Evolutionary conservation across 1,139 yeast genomes (phyloP).

Genomic region (Pichia terricola): DNA sequence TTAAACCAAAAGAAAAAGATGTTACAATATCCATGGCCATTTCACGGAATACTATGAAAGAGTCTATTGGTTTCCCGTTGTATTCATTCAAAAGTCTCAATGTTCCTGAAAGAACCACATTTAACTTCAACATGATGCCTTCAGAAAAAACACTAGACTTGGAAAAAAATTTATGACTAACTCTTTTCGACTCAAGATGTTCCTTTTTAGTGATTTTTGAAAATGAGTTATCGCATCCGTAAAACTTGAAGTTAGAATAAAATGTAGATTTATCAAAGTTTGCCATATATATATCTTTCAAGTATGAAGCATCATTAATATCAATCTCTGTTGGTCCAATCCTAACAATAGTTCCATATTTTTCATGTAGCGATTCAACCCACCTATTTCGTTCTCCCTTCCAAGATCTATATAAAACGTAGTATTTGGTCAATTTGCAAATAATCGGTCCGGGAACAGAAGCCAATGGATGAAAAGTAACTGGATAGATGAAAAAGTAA

Average conservation of each 20-base stretch:
- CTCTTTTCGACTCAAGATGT: conserved; percentile 43
- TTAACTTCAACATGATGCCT: conserved; percentile 25
- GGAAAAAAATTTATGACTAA: conserved; percentile 39
- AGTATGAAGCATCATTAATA: conserved; percentile 41
- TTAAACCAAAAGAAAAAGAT: conserved; percentile 48
- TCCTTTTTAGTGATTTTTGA: conserved; percentile 39
- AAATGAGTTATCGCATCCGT: conserved; percentile 52
- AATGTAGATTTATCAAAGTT: conserved; percentile 53
- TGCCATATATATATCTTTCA: conserved; percentile 47
- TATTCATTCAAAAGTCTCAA: conserved; percentile 18
- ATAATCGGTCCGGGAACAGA: conserved; percentile 53
- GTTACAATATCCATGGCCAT: conserved; percentile 67
- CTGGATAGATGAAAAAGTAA: conserved; percentile 27
- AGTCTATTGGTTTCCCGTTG: conserved; percentile 33
- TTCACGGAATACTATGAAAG: conserved; percentile 51
- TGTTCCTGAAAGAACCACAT: conserved; percentile 23
- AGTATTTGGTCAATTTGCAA: conserved; percentile 38
- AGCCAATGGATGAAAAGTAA: conserved; percentile 40
- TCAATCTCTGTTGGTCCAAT: conserved; percentile 56
- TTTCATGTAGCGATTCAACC: conserved; percentile 42
- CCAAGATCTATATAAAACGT: conserved; percentile 45
- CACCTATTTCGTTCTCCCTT: conserved; percentile 40
- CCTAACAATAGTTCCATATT: conserved; percentile 54
- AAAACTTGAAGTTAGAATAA: conserved; percentile 55
- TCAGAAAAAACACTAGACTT: conserved; percentile 31